Evolutionary conservation across 2,329 filamentous ascomycete genomes (phyloP), one percentile per base, ranked within the genome.

Genomic region (Dactylonectria estremocensis): DNA sequence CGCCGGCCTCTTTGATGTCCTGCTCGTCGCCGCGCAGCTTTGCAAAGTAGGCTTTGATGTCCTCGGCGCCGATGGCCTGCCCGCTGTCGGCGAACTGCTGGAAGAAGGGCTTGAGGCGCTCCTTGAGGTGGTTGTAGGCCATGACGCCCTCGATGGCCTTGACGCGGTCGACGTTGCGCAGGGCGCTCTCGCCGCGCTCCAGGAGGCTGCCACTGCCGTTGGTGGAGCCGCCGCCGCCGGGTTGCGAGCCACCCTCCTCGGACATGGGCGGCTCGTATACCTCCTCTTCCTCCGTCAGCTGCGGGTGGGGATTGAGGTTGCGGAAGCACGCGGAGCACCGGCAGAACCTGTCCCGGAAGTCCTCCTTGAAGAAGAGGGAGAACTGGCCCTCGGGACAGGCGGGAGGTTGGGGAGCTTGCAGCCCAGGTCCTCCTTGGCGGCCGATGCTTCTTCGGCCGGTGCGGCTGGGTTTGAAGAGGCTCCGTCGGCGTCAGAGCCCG

Each of bases 11-110:
- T 73, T 85, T 85, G 64, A 94, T 93, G 0, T 86, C 93, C 74
- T 92, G 84, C 50, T 94, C 93, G 80, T 98, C 96, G 66, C 96
- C 96, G 70, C 96, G 89, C 73, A 99, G 82, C 83, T 96, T 95
- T 58, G 95, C 95, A 87, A 99, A 99, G 80, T 98, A 97, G 2
- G 90, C 90, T 81, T 98, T 99, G 81, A 99, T 96, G 81, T 98
- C 95, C 78, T 99, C 96, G 1, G 95, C 95, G 1, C 94, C 92
- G 22, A 99, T 95, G 0, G 93, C 91, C 80, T 93, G 85, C 1
- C 95, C 95, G 69, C 92, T 97, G 78, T 98, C 94, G 0, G 96
- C 96, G 79, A 97, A 99, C 49, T 97, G 93, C 81, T 95, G 91
- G 76, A 99, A 90, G 79, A 99, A 98, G 0, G 92, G 91, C 85